Conservation (phyloP, 176 grass and related monocot genomes). For the Aegilops sharonensis region DNA sequence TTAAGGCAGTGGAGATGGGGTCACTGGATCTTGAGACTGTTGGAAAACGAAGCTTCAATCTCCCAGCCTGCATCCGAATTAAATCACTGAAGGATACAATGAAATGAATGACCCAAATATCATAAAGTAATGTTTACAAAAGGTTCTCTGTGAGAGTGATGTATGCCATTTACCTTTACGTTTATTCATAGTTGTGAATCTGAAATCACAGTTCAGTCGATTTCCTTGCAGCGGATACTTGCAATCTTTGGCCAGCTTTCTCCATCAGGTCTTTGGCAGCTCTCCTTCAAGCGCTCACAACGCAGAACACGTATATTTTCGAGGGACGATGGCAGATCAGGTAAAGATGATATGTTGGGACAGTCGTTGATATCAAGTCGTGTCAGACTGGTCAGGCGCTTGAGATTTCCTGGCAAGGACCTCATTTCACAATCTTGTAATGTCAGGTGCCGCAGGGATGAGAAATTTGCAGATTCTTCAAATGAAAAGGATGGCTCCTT, state of each 20-base stretch:
- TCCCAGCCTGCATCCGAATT: background rate
- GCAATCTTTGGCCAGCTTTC: constrained; percentile 22
- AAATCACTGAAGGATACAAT: background rate
- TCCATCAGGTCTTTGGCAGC: background rate
- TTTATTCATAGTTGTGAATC: background rate
- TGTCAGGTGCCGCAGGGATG: fast-evolving
- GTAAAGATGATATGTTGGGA: background rate
- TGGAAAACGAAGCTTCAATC: no score
- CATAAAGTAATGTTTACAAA: background rate
- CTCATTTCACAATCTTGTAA: background rate
- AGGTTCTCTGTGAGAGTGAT: background rate
- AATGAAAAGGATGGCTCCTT: background rate
- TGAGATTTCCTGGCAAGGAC: background rate
- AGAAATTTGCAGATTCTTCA: background rate
- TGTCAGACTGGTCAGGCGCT: background rate
- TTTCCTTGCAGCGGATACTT: background rate
- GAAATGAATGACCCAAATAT: background rate
- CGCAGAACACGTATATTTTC: fast-evolving
- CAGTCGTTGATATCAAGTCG: fast-evolving
- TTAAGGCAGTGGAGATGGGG: no score
- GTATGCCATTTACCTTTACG: background rate
- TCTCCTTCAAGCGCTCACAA: background rate
- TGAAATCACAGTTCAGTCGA: background rate
- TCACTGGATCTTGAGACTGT: no score
- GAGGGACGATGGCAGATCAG: constrained; percentile 1